Conservation (phyloP, 345 rosid species). For the Murraya paniculata region DNA sequence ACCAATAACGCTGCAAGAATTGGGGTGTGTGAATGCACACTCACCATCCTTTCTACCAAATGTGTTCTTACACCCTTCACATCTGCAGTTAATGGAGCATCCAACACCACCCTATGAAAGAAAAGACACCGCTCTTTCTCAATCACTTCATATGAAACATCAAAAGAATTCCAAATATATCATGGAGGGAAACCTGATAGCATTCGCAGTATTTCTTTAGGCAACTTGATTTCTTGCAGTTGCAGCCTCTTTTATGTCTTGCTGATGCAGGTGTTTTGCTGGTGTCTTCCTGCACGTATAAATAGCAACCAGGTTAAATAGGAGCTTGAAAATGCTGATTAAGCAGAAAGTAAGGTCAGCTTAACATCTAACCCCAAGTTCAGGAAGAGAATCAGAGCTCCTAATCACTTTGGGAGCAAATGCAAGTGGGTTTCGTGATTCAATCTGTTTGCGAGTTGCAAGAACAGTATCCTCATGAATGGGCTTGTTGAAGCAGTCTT, state of each 20-base stretch:
- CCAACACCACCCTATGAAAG: conserved; percentile 83
- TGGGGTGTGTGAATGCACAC: background rate
- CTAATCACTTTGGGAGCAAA: conserved; percentile 98
- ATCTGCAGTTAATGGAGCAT: conserved; percentile 92
- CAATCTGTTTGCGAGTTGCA: conserved; percentile 94
- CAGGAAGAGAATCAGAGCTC: conserved; percentile 50
- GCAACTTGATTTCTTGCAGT: conserved; percentile 95
- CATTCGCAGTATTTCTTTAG: conserved; percentile 98
- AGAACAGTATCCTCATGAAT: conserved; percentile 89
- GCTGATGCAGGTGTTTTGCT: conserved; percentile 93
- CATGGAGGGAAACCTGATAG: conserved; percentile 69
- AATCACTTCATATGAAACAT: conserved; percentile 25
- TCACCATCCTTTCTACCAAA: conserved; percentile 96
- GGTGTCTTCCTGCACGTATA: conserved; percentile 62
- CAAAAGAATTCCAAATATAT: conserved; percentile 7
- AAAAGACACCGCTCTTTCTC: conserved; percentile 8
- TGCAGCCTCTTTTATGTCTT: conserved; percentile 95
- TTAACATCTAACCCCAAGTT: conserved; percentile 51
- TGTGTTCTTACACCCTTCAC: conserved; percentile 95
- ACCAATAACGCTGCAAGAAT: too few relatives aligned
- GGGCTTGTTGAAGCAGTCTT: conserved; percentile 93
- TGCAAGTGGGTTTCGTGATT: conserved; percentile 95
- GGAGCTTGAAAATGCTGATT: conserved; percentile 4
- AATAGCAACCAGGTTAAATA: conserved; percentile 9
- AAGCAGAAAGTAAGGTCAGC: background rate